phyloP scores from a whole-genome alignment of 345 rosid genomes.

The Melastoma malabathricum region DNA sequence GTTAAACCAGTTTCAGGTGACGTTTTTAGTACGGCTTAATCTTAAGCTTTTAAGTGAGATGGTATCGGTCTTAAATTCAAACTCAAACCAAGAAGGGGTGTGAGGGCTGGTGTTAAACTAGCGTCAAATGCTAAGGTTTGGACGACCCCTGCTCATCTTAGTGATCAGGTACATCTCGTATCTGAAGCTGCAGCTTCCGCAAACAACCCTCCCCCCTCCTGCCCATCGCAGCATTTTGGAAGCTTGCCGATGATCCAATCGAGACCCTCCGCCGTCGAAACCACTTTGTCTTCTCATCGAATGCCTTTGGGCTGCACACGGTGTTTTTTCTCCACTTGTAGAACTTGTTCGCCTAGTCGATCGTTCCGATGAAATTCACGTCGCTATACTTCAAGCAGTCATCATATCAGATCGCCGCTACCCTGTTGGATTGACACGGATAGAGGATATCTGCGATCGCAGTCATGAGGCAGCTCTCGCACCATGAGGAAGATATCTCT shows the following conservation, averaged over 20 bases:
- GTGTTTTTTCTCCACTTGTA: constrained; percentile 18
- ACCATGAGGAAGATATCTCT: constrained; percentile 14
- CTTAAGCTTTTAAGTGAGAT: too few relatives aligned
- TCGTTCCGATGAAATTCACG: constrained; percentile 21
- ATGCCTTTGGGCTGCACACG: constrained; percentile 12
- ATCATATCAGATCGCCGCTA: constrained; percentile 36
- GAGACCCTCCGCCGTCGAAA: constrained; percentile 31
- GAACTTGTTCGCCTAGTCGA: constrained; percentile 26
- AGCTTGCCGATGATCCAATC: constrained; percentile 22
- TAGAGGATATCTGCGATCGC: constrained; percentile 31
- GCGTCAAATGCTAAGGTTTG: too few relatives aligned
- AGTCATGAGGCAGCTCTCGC: constrained; percentile 26
- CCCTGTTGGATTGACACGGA: constrained; percentile 35
- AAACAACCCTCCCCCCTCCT: constrained; percentile 36
- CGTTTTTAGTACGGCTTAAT: too few relatives aligned
- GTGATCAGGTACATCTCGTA: constrained; percentile 40
- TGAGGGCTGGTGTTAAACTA: too few relatives aligned
- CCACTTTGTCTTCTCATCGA: constrained; percentile 18
- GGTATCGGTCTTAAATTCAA: too few relatives aligned
- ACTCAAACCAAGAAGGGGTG: too few relatives aligned
- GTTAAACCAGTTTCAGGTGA: too few relatives aligned
- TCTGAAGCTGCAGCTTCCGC: constrained; percentile 34
- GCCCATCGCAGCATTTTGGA: constrained; percentile 35
- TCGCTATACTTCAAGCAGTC: constrained; percentile 28
- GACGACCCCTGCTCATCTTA: too few relatives aligned